phyloP scores from a whole-genome alignment of 1,284 basidiomycete species.

The Meripilus lineatus region DNA sequence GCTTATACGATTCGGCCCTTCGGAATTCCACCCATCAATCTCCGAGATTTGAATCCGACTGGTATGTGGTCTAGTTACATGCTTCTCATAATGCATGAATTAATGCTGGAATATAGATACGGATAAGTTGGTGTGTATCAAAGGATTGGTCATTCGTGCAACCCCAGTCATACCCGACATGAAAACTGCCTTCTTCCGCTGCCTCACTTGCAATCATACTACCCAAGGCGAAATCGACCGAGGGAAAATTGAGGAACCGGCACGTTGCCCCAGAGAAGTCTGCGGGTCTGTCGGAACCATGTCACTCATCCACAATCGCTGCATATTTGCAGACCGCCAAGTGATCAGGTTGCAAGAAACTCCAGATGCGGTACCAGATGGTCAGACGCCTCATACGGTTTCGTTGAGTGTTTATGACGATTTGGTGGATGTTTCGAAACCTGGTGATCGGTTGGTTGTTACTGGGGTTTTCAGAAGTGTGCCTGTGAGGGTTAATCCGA shows the following conservation, averaged over 20 bases:
- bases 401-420: slow-evolving; percentile 96
- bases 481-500: slow-evolving; percentile 90
- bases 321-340: slow-evolving; percentile 93
- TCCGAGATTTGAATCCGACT: slow-evolving; percentile 87
- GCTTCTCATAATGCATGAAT: neutral
- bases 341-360: slow-evolving; percentile 96
- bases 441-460: slow-evolving; percentile 88
- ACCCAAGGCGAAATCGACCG: slow-evolving; percentile 94
- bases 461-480: slow-evolving; percentile 95
- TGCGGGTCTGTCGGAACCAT: slow-evolving; percentile 87
- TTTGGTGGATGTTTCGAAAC: slow-evolving; percentile 91
- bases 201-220: slow-evolving; percentile 93
- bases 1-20: slow-evolving; percentile 94
- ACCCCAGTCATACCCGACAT: slow-evolving; percentile 99
- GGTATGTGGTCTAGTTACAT: slow-evolving; percentile 44
- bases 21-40: slow-evolving; percentile 79
- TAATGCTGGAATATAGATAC: slow-evolving; percentile 59
- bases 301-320: slow-evolving; percentile 95
- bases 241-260: slow-evolving; percentile 92
- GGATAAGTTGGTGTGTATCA: slow-evolving; percentile 93
- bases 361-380: slow-evolving; percentile 95
- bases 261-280: slow-evolving; percentile 87
- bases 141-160: slow-evolving; percentile 95
- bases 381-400: slow-evolving; percentile 97
- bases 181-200: slow-evolving; percentile 98